Base-by-base conservation (phyloP, 345 rosid genomes). In the Adansonia digitata region DNA sequence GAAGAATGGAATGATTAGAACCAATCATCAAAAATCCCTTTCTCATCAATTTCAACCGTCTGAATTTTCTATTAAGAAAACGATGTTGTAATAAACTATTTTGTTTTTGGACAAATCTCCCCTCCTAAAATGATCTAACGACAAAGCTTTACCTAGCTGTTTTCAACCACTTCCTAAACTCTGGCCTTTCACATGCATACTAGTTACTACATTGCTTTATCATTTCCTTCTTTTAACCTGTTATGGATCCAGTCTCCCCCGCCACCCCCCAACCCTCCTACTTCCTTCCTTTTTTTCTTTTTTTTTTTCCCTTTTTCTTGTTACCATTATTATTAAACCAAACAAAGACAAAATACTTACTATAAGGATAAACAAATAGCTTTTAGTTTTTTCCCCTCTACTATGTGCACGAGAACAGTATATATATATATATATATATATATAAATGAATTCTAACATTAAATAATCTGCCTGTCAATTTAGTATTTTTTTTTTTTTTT, bases 71-170 rank as follows among this genome's bases (percentile, higher is more conserved):
- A 24, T 15, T 49, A 75, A 52, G 57, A 31, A 45, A 73, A 63
- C 75, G 77, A 57, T 18, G 35, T 69, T 35, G 84, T 73, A 46
- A 78, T 75, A 14, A 79, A 55, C 37, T 0, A 8, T 53, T 53
- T 53, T n/a, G 5, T 20, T 66, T 80, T 78, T 80, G 76, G 82
- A 73, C 83, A 69, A 77, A n/a, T n/a, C n/a, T 69, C 64, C 49
- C 76, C 77, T 29, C 56, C 20, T 39, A 51, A 52, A 69, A 57
- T 7, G 40, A 74, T 53, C 34, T 56, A 56, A 75, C 14, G n/a
- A 34, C 69, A 62, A 62, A 12, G 31, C 35, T 49, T 67, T 49
- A 1, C 22, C 43, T 64, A 62, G 81, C 81, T 78, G 85, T 78
- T 80, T 59, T 70, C 83, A 80, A 80, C 82, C 9, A 75, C 73